A percentile compares a stretch with the other conserved stretches of the same genome.
Conservation (phyloP, 164 flowering plant genomes). For the Sedum album region DNA sequence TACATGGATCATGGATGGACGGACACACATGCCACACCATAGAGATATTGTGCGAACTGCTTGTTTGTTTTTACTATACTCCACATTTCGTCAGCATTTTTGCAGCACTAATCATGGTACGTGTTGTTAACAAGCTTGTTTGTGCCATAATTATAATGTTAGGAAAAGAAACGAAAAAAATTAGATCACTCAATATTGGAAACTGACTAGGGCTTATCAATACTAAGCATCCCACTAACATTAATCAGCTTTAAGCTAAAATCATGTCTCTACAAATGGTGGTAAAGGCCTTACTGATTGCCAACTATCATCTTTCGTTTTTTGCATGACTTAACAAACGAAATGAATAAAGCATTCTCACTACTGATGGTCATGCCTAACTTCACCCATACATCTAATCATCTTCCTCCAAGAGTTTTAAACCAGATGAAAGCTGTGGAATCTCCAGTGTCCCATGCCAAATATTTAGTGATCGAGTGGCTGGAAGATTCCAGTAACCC, state of each 20-base stretch:
- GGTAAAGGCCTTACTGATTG: neutral
- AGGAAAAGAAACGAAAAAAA: neutral
- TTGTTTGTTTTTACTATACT: too few relatives aligned
- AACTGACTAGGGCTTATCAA: conserved; percentile 7
- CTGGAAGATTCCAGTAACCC: too few relatives aligned
- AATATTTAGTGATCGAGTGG: too few relatives aligned
- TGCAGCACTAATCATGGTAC: neutral
- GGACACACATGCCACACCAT: too few relatives aligned
- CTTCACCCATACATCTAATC: too few relatives aligned
- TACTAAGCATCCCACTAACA: conserved; percentile 1
- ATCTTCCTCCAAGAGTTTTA: too few relatives aligned
- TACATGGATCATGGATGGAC: too few relatives aligned
- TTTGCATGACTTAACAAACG: neutral
- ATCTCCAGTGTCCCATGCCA: too few relatives aligned
- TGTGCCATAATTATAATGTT: neutral
- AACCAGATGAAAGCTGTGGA: too few relatives aligned
- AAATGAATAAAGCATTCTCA: neutral
- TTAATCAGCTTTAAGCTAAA: neutral
- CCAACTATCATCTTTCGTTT: neutral
- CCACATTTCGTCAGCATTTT: too few relatives aligned
- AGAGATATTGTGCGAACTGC: too few relatives aligned
- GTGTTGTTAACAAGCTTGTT: neutral
- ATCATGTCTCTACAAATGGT: neutral
- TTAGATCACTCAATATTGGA: neutral
- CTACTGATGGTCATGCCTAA: too few relatives aligned